Conservation (phyloP, 2,329 filamentous ascomycete genomes). For the Ilyonectria robusta region DNA sequence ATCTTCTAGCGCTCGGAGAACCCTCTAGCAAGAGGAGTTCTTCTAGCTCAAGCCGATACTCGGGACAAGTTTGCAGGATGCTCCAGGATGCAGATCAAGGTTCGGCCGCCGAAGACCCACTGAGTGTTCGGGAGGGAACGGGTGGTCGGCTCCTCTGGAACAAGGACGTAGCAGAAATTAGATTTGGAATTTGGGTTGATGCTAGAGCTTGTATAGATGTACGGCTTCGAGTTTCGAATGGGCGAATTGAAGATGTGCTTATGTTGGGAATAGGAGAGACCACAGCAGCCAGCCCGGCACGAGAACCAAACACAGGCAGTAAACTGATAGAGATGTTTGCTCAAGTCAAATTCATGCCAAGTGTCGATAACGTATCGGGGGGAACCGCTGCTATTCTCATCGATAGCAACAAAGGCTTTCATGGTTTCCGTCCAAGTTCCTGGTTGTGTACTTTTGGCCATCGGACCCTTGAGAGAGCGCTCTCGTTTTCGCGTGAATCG, state of each 20-base stretch:
- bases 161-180: background rate
- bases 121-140: background rate
- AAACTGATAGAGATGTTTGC: no score
- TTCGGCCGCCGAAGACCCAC: constrained; percentile 14
- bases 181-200: background rate
- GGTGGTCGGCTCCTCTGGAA: background rate
- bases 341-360: no score
- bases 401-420: no score
- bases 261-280: no score
- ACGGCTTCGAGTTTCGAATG: background rate
- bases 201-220: background rate
- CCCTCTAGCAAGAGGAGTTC: background rate
- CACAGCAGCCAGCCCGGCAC: no score
- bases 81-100: constrained; percentile 11
- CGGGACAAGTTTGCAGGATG: background rate
- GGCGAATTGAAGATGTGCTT: background rate
- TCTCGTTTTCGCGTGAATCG: no score
- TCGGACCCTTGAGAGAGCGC: no score
- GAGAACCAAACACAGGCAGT: no score
- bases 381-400: no score
- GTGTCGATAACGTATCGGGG: no score
- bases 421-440: no score
- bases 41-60: background rate
- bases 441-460: no score
- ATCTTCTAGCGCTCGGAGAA: background rate